Evolutionary conservation across 2,329 filamentous ascomycete genomes (phyloP), one percentile per base, ranked within the genome.

Genomic region (Fusarium concolor): DNA sequence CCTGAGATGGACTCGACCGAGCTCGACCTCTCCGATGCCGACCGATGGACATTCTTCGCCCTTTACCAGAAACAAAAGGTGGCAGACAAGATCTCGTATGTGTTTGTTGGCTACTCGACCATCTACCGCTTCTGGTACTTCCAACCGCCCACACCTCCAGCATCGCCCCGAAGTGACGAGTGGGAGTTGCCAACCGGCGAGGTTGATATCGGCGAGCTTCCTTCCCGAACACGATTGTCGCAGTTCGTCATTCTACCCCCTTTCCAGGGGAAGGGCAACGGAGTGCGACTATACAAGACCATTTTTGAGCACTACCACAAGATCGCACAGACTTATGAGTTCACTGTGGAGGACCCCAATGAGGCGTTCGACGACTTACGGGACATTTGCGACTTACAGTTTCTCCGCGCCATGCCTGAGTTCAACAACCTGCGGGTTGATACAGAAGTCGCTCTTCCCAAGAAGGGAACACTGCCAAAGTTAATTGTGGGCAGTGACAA

Each of bases 271-370:
- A 87, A 89, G 64, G 94, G 94, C 17, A 89, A 95, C 49, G 96
- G 95, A 35, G 86, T 89, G 12, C 85, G 88, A 41, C 87, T 99
- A 38, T 99, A 98, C 83, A 88, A 89, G 62, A 85, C 89, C 47
- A 92, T 98, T 70, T 95, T 93, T 75, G 80, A 86, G 10, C 81
- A 89, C 70, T 91, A 92, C 67, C 84, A 91, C 59, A 83, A 87
- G 33, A 87, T 91, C 57, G 78, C 86, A 0, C 89, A 90, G 62
- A 91, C 94, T 10, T 84, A 89, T 55, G 95, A 98, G 76, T 87
- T 99, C 73, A 96, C 94, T 0, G 90, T 99, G 8, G 96, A 99
- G 80, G 95, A 98, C 65, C 96, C 96, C 0, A 98, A 92, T 74
- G 92, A 95, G 75, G 88, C 86, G 2, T 96, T 96, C 71, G 92